Percentiles rank a stretch among this genome's conserved stretches.
Evolutionary conservation across 345 rosid genomes (phyloP).

Genomic region (Gossypium stocksii): DNA sequence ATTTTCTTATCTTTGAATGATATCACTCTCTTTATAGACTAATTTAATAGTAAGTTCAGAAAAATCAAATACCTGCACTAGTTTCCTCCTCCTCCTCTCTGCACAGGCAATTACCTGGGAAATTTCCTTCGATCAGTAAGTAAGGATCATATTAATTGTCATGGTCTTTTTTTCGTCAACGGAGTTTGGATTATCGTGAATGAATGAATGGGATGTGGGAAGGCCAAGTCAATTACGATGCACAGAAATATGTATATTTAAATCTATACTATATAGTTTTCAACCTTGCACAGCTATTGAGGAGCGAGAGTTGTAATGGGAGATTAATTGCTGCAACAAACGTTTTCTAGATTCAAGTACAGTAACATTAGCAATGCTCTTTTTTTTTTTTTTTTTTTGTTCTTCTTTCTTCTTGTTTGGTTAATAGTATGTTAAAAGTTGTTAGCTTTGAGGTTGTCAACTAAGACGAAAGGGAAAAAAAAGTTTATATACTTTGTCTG

Average conservation of each 20-base stretch:
- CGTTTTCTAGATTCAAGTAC: not conserved
- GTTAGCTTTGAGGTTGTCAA: not conserved
- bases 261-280: not conserved
- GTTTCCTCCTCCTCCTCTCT: not conserved
- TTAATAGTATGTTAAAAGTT: not conserved
- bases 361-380: not conserved
- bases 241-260: not conserved
- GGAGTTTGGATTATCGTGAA: not conserved
- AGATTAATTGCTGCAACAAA: not conserved
- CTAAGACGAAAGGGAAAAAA: not conserved
- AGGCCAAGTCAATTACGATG: constrained; percentile 5
- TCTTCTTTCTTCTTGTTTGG: not conserved
- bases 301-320: no score
- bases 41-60: not conserved
- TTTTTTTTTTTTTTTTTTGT: no score
- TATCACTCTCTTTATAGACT: not conserved
- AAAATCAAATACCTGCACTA: not conserved
- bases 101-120: constrained; percentile 1
- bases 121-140: not conserved
- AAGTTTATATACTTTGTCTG: not conserved
- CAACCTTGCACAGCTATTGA: constrained; percentile 6
- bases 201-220: not conserved
- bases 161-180: not conserved
- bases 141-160: not conserved
- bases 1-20: constrained; percentile 3